Evolutionary conservation across 768 basidiomycete genomes (phyloP).

Genomic region (Xerocomus brunneocitrinus): DNA sequence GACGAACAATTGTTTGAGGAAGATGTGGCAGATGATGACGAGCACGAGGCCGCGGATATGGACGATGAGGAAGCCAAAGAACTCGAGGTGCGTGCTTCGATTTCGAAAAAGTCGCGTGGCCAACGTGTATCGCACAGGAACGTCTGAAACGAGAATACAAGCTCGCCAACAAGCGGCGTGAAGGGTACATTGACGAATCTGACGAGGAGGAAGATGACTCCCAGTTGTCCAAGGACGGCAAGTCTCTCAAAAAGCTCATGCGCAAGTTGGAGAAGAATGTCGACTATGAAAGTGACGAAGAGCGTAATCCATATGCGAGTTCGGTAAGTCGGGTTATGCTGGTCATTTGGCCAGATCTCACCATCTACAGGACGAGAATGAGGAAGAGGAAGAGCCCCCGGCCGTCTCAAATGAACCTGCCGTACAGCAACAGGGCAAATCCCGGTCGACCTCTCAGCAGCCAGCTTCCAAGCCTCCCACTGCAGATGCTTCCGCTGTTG

Average conservation of each 20-base stretch:
- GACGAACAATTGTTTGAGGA: slow-evolving; percentile 83
- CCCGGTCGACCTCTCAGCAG: slow-evolving; percentile 41
- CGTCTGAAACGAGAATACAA: slow-evolving; percentile 81
- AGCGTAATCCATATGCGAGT: slow-evolving; percentile 74
- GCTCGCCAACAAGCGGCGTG: slow-evolving; percentile 67
- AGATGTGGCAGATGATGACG: slow-evolving; percentile 85
- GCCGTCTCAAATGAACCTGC: slow-evolving; percentile 40
- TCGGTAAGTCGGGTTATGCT: slow-evolving; percentile 45
- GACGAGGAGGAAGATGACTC: slow-evolving; percentile 67
- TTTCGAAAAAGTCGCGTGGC: background rate
- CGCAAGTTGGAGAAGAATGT: slow-evolving; percentile 78
- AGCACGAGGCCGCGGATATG: slow-evolving; percentile 64
- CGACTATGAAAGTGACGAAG: slow-evolving; percentile 79
- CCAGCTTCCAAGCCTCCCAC: slow-evolving; percentile 32
- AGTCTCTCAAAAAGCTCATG: slow-evolving; percentile 82
- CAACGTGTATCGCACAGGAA: slow-evolving; percentile 44
- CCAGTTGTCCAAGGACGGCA: slow-evolving; percentile 62
- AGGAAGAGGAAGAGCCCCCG: slow-evolving; percentile 64
- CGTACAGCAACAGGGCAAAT: slow-evolving; percentile 40
- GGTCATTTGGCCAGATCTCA: slow-evolving; percentile 1
- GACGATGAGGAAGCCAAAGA: slow-evolving; percentile 86
- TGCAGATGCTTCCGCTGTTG: slow-evolving; percentile 24
- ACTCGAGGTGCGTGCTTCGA: slow-evolving; percentile 51
- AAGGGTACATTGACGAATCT: slow-evolving; percentile 66
- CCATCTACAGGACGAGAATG: slow-evolving; percentile 55